Base-by-base conservation (phyloP, 495 filamentous ascomycete genomes). In the Amniculicola lignicola region DNA sequence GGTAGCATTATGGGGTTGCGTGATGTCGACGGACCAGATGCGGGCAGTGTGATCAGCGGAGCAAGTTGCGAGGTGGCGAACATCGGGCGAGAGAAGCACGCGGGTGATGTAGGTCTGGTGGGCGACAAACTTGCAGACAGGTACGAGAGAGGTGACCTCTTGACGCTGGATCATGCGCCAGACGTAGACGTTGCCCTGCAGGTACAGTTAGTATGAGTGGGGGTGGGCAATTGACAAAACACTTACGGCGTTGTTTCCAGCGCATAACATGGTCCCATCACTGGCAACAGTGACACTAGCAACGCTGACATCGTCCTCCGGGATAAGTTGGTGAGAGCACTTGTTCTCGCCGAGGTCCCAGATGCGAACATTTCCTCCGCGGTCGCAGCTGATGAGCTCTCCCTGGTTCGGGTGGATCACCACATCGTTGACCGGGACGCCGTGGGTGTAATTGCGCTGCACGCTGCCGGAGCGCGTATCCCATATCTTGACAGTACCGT, bases 391-490 rank as follows among this genome's bases (percentile, higher is more conserved):
- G 62, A 98, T 95, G 46, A 98, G 84, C 70, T 98, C 93, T 23
- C 91, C 93, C 72, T 98, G 93, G 65, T 98, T 97, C 1, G 93
- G 93, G 70, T 98, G 93, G 50, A 98, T 98, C 9, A 97, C 93
- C 6, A 92, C 88, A 70, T 98, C 93, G 68, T 96, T 98, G 36
- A 94, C 93, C 0, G 94, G 79, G 19, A 79, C 82, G 21, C 85
- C 86, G 64, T 98, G 93, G 50, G 78, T 81, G 68, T 98, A 98
- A 72, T 92, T 95, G 16, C 93, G 82, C 69, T 97, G 93, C 36
- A 97, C 80, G 38, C 77, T 85, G 18, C 89, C 94, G 4, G 79
- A 86, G 21, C 94, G 79, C 5, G 92, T 97, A 69, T 98, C 94
- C 93, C 93, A 98, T 39, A 98, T 95, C 77, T 96, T 97, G 59